Percentiles rank a stretch among this genome's conserved stretches.
Evolutionary conservation across 306 rosid species (phyloP).

Genomic region (Cicer arietinum): DNA sequence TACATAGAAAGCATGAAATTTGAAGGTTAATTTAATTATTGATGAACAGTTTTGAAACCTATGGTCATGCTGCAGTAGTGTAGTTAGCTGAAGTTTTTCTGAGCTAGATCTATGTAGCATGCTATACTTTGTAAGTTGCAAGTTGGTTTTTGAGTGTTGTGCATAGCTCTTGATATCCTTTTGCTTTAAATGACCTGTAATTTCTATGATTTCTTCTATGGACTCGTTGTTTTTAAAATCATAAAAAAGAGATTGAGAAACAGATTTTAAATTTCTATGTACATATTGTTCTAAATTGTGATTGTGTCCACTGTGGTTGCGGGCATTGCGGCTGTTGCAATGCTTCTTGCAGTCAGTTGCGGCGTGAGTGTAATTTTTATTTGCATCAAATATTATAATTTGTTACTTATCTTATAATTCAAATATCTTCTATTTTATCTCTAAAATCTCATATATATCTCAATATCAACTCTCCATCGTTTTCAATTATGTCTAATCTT

Average conservation of each 20-base stretch:
- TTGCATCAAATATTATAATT: too few species aligned
- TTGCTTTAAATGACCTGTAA: constrained; percentile 1
- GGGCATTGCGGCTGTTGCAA: too few species aligned
- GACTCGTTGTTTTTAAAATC: background rate
- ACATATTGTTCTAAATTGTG: too few species aligned
- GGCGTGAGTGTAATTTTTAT: too few species aligned
- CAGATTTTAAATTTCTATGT: constrained; percentile 6
- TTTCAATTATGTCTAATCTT: too few species aligned
- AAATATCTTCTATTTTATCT: too few species aligned
- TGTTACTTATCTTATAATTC: too few species aligned
- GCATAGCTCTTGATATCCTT: constrained; percentile 32
- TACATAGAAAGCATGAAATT: background rate
- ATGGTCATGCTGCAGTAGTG: background rate
- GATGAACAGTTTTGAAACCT: background rate
- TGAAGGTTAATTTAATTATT: constrained; percentile 9
- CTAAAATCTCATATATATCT: too few species aligned
- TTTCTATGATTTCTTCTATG: background rate
- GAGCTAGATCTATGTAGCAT: constrained; percentile 11
- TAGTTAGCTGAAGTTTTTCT: constrained; percentile 29
- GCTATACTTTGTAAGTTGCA: constrained; percentile 5
- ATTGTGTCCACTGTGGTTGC: too few species aligned
- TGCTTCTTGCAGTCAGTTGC: too few species aligned
- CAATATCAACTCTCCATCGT: too few species aligned
- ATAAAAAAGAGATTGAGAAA: background rate
- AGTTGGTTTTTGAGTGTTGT: background rate